Evolutionary conservation across 2,329 filamentous ascomycete species (phyloP).

Genomic region (Tolypocladium paradoxum): DNA sequence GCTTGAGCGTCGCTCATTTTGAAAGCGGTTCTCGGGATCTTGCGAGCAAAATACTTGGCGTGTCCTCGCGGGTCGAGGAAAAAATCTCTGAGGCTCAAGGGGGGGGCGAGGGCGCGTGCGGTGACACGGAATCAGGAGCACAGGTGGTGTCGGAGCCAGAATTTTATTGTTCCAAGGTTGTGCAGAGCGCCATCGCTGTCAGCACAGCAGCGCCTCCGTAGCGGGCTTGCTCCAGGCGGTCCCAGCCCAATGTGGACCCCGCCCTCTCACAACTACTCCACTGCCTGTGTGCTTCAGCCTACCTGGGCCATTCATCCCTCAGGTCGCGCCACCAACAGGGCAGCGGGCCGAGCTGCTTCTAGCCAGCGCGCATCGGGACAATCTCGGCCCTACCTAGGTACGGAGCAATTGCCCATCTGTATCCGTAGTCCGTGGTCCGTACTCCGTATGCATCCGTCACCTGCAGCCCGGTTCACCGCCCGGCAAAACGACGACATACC

Average conservation of each 20-base stretch:
- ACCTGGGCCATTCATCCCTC: too few relatives aligned
- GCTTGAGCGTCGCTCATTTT: slow-evolving; percentile 80
- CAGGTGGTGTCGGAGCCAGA: slow-evolving; percentile 18
- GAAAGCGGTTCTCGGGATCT: slow-evolving; percentile 20
- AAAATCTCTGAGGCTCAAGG: slow-evolving; percentile 4
- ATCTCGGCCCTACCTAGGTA: background rate
- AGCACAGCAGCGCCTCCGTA: background rate
- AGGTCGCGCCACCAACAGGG: background rate
- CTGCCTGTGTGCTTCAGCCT: too few relatives aligned
- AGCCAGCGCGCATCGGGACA: background rate
- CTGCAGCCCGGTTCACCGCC: slow-evolving; percentile 13
- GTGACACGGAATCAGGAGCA: slow-evolving; percentile 5
- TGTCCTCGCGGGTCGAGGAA: slow-evolving; percentile 9
- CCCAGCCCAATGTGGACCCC: slow-evolving; percentile 3
- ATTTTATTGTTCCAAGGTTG: slow-evolving; percentile 3
- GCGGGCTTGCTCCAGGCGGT: background rate
- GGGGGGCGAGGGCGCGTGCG: slow-evolving; percentile 1
- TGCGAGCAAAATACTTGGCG: slow-evolving; percentile 12
- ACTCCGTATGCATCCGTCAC: too few relatives aligned
- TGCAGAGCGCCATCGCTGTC: background rate
- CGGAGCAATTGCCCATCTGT: too few relatives aligned
- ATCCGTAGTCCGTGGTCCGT: too few relatives aligned
- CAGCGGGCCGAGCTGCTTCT: background rate
- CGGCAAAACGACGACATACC: slow-evolving; percentile 14
- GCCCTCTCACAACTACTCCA: background rate